These are phyloP conservation scores for Sporothrix pallida DNA, from an alignment of 2,329 filamentous ascomycete genomes.

Conservation along the genomic window DNA sequence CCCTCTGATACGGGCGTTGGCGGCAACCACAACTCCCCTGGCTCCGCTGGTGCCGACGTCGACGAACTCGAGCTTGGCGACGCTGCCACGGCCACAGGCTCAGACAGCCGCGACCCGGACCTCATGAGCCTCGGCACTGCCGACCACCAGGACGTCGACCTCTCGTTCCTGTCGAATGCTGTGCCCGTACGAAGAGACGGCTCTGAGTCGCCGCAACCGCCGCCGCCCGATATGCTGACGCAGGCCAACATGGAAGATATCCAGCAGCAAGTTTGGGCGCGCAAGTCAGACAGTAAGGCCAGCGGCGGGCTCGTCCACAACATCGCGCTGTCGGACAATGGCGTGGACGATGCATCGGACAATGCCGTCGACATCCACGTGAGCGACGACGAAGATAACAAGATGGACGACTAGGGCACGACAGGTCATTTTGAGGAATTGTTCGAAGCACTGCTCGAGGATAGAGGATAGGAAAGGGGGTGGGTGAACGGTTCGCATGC, in stretches of 20 bases:
- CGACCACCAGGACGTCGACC: constrained; percentile 33
- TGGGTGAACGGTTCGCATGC: constrained; percentile 2
- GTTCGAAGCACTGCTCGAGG: neutral
- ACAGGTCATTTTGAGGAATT: too few relatives aligned
- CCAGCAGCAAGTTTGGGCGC: constrained; percentile 47
- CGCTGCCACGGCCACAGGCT: constrained; percentile 7
- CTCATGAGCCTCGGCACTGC: constrained; percentile 32
- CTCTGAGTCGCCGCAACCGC: constrained; percentile 33
- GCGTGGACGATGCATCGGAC: constrained; percentile 49
- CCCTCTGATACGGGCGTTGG: constrained; percentile 20
- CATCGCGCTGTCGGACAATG: constrained; percentile 43
- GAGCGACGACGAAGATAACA: constrained; percentile 47
- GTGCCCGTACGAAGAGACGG: constrained; percentile 27
- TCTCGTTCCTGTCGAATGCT: constrained; percentile 32
- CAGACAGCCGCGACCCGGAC: constrained; percentile 25
- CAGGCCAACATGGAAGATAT: constrained; percentile 43
- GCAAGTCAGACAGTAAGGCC: constrained; percentile 42
- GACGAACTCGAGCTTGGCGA: constrained; percentile 34
- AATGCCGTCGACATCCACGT: constrained; percentile 59
- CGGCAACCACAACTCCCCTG: constrained; percentile 30
- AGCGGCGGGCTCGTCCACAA: constrained; percentile 48
- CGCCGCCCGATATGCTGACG: constrained; percentile 38
- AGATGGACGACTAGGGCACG: constrained; percentile 24
- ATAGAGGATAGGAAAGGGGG: neutral
- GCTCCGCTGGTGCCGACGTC: constrained; percentile 32